phyloP scores from a whole-genome alignment of 106 monocot genomes.

The Apostasia shenzhenica region DNA sequence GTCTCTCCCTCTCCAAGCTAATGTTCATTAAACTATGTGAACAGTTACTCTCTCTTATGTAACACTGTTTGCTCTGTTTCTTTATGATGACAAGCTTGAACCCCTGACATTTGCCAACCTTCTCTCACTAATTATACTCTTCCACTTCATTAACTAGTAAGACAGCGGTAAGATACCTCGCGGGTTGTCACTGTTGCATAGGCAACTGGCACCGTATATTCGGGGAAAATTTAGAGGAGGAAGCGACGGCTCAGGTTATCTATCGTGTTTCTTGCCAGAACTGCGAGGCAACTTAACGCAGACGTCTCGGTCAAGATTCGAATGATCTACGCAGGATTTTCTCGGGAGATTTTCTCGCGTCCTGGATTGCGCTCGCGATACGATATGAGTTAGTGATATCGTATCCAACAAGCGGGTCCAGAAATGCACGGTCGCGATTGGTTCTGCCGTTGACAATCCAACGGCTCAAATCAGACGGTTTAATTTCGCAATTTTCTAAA shows the following conservation, averaged over 20 bases:
- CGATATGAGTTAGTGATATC: neutral
- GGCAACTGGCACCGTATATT: too few relatives aligned
- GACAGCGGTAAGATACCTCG: neutral
- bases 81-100: conserved; percentile 2
- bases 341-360: neutral
- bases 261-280: too few relatives aligned
- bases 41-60: too few relatives aligned
- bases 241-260: too few relatives aligned
- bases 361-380: neutral
- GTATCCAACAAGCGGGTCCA: too few relatives aligned
- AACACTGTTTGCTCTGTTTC: neutral
- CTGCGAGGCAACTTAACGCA: neutral
- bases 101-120: conserved; percentile 6
- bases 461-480: too few relatives aligned
- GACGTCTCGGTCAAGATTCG: conserved; percentile 3
- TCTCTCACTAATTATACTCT: neutral
- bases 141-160: neutral
- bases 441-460: too few relatives aligned
- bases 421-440: too few relatives aligned
- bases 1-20: too few relatives aligned
- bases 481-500: too few relatives aligned
- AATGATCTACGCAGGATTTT: conserved; percentile 1
- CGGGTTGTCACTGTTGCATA: neutral
- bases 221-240: too few relatives aligned
- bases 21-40: too few relatives aligned